Base-by-base conservation (phyloP, 2,329 filamentous ascomycete species). In the Zasmidium cellare region DNA sequence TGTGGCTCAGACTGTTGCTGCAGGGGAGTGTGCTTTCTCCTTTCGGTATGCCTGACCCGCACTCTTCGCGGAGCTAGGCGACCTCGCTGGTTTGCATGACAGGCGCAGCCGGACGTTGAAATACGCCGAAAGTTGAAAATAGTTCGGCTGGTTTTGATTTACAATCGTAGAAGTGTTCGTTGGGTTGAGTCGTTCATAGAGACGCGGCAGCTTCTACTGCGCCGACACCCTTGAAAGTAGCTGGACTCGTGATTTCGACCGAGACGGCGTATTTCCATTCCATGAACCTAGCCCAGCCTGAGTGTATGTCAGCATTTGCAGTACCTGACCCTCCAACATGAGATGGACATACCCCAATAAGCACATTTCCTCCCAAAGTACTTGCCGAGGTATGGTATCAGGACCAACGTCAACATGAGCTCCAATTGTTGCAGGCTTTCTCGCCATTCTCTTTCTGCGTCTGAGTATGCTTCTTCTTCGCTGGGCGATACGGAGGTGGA, bases 391-490 rank as follows among this genome's bases (percentile, higher is more conserved):
- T 96, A 97, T 2, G 94, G 94, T 51, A 99, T 88, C 67, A 97
- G 76, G 50, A 97, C 89, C 91, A 99, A 96, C 19, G 90, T 96
- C 72, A 97, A 77, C 65, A 99, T 81, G 64, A 97, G 81, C 78
- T 99, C 92, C 59, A 99, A 78, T 77, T 99, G 94, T 75, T 97
- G 91, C 62, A 99, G 79, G 69, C 90, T 96, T 69, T 92, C 90
- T 69, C 93, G 89, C 94, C 94, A 99, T 77, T 99, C 93, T 60
- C 85, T 84, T 75, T 99, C 93, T 9, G 94, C 94, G 72, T 97
- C 93, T 41, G 89, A 91, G 59, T 69, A 72, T 35, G 87, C 85
- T 53, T 70, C 69, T 22, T 72, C 69, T 56, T 74, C 72, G 55
- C 67, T 72, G n/a, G 78, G 78, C 56, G 76, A 80, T 59, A 76